These are phyloP conservation scores for Pythium utonaiense DNA, from an alignment of 352 stramenopile genomes.

Conservation along the genomic window DNA sequence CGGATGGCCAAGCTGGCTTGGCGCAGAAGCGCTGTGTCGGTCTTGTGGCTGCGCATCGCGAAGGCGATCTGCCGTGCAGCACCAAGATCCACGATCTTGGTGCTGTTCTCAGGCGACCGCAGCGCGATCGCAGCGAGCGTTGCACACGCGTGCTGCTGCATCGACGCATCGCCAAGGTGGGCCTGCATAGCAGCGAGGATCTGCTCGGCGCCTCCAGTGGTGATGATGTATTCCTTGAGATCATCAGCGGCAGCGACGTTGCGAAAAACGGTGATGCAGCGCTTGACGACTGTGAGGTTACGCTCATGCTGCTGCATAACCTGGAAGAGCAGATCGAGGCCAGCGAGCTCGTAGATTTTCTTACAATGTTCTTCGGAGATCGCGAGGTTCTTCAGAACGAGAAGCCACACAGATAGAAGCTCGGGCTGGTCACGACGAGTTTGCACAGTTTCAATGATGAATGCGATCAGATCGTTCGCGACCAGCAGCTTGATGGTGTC, in stretches of 20 bases:
- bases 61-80: conserved; percentile 41
- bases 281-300: conserved; percentile 47
- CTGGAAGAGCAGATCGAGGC: conserved; percentile 50
- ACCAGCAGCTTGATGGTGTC: conserved; percentile 67
- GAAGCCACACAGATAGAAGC: conserved; percentile 53
- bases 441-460: conserved; percentile 39
- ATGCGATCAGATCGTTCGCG: conserved; percentile 45
- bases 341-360: conserved; percentile 56
- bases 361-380: conserved; percentile 76
- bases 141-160: conserved; percentile 71
- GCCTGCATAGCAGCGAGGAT: conserved; percentile 57
- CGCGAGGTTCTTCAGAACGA: conserved; percentile 72
- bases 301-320: conserved; percentile 52
- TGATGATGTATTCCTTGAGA: conserved; percentile 60
- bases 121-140: conserved; percentile 71
- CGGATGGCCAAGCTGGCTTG: conserved; percentile 78
- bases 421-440: conserved; percentile 31
- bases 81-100: conserved; percentile 44
- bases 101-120: conserved; percentile 63
- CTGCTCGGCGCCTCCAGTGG: conserved; percentile 42
- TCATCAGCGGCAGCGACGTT: conserved; percentile 74
- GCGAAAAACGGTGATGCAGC: conserved; percentile 62
- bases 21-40: conserved; percentile 46
- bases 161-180: conserved; percentile 42
- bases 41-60: conserved; percentile 50